Evolutionary conservation across 768 basidiomycete species (phyloP), one percentile per base, ranked within the genome.

Genomic region (Mrakia frigida): DNA sequence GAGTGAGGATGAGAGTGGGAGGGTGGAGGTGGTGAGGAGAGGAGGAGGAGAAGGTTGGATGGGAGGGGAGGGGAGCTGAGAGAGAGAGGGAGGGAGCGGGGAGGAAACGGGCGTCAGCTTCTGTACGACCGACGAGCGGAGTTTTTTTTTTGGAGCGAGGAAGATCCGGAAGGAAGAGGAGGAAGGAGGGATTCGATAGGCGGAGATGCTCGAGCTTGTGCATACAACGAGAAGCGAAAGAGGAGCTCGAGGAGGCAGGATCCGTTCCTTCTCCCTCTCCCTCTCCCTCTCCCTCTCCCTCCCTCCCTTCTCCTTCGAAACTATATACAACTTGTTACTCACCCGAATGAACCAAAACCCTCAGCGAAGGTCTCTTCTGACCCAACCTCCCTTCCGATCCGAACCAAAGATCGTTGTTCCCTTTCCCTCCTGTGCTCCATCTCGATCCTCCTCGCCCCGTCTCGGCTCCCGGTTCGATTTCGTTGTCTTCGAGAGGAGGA

Each of bases 1-100:
- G 65, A 11, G 65, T 68, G 65, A 68, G 23, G 65, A 68, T n/a
- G 37, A 68, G 35, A 23, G 6, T 23, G 9, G 65, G 65, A 2
- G 65, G 65, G 39, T 43, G 61, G 28, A 33, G 28, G 56, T 59
- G 23, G 61, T 28, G 23, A 28, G 6, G 60, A 14, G 28, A 14
- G 35, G 37, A 37, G 6, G 63, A 14, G 63, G 31, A 39, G 37
- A 68, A 68, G 18, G 65, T 68, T 6, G 65, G 21, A 4, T 9
- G 9, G 21, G 65, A 68, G 18, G 65, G 65, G 39, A 68, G 65
- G 35, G 65, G 65, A 68, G 65, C 65, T 68, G 37, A 18, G 25
- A 41, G 37, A 68, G 37, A 14, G 25, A 41, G 65, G 6, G 33
- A 7, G 33, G 63, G 21, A 9, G 1, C 3, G 63, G 6, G 33